phyloP scores from a whole-genome alignment of 169 alveolate genomes.

The Babesia gibsoni region DNA sequence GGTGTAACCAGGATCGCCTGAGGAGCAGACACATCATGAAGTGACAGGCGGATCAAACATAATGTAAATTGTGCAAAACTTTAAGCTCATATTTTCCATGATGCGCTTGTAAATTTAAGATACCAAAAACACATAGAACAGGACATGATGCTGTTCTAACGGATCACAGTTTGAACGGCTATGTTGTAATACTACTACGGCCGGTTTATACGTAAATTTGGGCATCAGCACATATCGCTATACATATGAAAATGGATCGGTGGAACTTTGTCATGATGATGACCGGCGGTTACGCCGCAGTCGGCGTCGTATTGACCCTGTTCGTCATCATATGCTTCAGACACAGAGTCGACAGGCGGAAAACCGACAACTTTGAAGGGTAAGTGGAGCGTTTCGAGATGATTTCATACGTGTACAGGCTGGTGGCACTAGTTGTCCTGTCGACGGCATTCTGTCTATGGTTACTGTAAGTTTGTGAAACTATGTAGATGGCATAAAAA shows the following conservation, averaged over 20 bases:
- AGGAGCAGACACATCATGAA: too few species aligned
- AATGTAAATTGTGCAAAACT: too few species aligned
- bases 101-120: too few species aligned
- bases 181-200: too few species aligned
- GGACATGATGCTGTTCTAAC: too few species aligned
- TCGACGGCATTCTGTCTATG: constrained; percentile 51
- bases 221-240: too few species aligned
- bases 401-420: constrained; percentile 5
- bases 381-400: not conserved
- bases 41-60: too few species aligned
- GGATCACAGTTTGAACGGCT: too few species aligned
- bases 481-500: not conserved
- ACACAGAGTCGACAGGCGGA: constrained; percentile 6
- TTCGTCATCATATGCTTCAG: not conserved
- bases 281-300: constrained; percentile 1
- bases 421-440: constrained; percentile 35
- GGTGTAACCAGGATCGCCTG: too few species aligned
- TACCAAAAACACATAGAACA: too few species aligned
- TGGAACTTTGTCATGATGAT: constrained; percentile 21
- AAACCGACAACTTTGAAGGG: constrained; percentile 3
- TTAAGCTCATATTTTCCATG: too few species aligned
- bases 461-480: constrained; percentile 54
- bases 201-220: too few species aligned
- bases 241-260: constrained; percentile 22
- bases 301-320: not conserved